Evolutionary conservation across 805 yeast genomes (phyloP).

Genomic region (Saccharomycopsis babjevae): DNA sequence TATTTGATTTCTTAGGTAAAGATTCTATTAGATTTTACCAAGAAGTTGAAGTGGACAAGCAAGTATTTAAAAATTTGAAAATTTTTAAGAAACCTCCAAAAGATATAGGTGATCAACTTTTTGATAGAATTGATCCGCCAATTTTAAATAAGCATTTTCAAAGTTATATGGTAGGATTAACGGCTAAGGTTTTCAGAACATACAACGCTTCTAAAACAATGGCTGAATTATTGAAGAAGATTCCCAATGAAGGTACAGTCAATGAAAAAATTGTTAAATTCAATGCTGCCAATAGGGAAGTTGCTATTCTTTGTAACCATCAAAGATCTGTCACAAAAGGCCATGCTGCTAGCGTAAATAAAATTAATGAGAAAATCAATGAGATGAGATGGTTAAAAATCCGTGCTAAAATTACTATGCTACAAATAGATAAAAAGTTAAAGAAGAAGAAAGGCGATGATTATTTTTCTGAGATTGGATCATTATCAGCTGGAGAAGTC

Average conservation of each 20-base stretch:
- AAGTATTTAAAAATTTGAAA: constrained; percentile 79
- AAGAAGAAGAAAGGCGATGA: constrained; percentile 38
- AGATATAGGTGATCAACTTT: constrained; percentile 82
- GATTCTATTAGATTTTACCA: constrained; percentile 88
- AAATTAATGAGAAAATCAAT: constrained; percentile 63
- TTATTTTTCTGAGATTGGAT: constrained; percentile 60
- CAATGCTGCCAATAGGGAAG: constrained; percentile 93
- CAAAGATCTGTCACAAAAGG: constrained; percentile 84
- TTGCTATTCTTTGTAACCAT: constrained; percentile 93
- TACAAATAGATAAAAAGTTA: constrained; percentile 47
- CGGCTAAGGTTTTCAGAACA: constrained; percentile 96
- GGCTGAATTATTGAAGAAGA: constrained; percentile 87
- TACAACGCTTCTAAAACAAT: constrained; percentile 92
- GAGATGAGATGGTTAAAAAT: constrained; percentile 82
- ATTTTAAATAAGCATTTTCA: constrained; percentile 79
- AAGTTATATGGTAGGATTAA: constrained; percentile 81
- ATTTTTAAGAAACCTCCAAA: constrained; percentile 86
- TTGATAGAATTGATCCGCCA: constrained; percentile 81
- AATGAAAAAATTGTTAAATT: constrained; percentile 79
- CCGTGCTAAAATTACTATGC: constrained; percentile 59
- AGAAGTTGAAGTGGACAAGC: constrained; percentile 85
- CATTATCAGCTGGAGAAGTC: constrained; percentile 56
- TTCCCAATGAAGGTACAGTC: constrained; percentile 78
- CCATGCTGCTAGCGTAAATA: constrained; percentile 73
- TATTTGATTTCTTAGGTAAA: constrained; percentile 90